phyloP scores from a whole-genome alignment of 176 grass and related monocot species.

The Zea luxurians region DNA sequence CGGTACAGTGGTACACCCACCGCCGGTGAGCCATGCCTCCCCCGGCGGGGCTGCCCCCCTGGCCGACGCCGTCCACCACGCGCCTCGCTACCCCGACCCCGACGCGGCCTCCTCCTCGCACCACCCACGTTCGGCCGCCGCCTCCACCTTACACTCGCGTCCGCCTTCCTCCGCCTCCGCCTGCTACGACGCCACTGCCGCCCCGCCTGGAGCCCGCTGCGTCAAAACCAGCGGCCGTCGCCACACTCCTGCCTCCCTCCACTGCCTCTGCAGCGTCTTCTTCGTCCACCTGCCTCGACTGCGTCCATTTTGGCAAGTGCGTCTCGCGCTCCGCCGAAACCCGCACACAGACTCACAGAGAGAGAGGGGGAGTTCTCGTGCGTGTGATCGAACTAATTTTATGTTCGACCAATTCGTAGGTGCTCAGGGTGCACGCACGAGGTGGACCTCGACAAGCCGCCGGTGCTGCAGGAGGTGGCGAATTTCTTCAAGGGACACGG shows the following conservation, averaged over 20 bases:
- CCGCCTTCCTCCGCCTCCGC: slow-evolving; percentile 39
- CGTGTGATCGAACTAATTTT: slow-evolving; percentile 31
- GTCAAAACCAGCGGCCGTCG: slow-evolving; percentile 18
- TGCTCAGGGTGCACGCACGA: slow-evolving; percentile 85
- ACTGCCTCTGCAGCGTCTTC: neutral
- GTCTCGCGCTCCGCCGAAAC: neutral
- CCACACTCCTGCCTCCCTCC: neutral
- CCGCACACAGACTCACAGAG: too few relatives aligned
- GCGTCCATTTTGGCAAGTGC: slow-evolving; percentile 84
- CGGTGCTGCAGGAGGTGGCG: slow-evolving; percentile 62
- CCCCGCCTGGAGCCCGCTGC: slow-evolving; percentile 38
- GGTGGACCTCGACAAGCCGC: slow-evolving; percentile 67
- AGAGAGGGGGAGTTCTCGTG: neutral
- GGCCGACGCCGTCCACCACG: slow-evolving; percentile 38
- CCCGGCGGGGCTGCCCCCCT: slow-evolving; percentile 35
- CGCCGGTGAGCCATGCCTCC: slow-evolving; percentile 51
- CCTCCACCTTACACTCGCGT: slow-evolving; percentile 37
- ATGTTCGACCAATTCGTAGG: slow-evolving; percentile 32
- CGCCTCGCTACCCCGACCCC: slow-evolving; percentile 27
- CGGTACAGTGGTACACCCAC: neutral
- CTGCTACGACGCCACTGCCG: slow-evolving; percentile 9
- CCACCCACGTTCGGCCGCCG: slow-evolving; percentile 35
- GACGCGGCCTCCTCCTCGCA: slow-evolving; percentile 38
- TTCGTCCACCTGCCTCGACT: slow-evolving; percentile 55
- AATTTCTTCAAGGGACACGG: slow-evolving; percentile 65